phyloP scores from a whole-genome alignment of 2,329 filamentous ascomycete genomes.

The Hirsutella rhossiliensis region DNA sequence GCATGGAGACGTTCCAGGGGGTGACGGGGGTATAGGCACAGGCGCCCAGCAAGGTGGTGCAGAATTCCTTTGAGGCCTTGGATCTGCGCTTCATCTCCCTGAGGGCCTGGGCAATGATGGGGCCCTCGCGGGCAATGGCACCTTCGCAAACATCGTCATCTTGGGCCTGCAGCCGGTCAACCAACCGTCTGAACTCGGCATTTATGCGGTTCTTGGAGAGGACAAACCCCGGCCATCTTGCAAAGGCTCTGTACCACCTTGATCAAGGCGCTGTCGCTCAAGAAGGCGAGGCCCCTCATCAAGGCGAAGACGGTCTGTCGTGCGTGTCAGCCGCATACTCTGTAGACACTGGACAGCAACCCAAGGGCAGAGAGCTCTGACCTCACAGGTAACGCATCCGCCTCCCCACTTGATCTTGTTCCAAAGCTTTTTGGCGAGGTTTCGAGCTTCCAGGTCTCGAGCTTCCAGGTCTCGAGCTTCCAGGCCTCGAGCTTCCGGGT shows the following conservation, averaged over 20 bases:
- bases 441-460: background rate
- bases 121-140: constrained; percentile 36
- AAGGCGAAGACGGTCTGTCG: constrained; percentile 14
- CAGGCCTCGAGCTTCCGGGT: no score
- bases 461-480: background rate
- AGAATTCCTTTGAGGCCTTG: constrained; percentile 37
- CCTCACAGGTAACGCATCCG: constrained; percentile 14
- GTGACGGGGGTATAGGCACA: constrained; percentile 36
- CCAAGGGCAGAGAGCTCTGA: constrained; percentile 6
- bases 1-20: constrained; percentile 29
- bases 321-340: background rate
- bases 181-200: no score
- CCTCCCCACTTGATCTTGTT: constrained; percentile 11
- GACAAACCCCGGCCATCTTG: constrained; percentile 17
- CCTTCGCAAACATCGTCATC: constrained; percentile 45
- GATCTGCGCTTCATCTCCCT: constrained; percentile 34
- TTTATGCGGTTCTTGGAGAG: no score
- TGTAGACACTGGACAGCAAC: background rate
- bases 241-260: constrained; percentile 17
- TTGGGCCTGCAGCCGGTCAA: constrained; percentile 22
- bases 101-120: constrained; percentile 37
- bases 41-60: constrained; percentile 39
- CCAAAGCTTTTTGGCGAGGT: constrained; percentile 12
- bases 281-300: constrained; percentile 29
- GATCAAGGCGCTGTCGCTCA: constrained; percentile 30